These are phyloP conservation scores for Macrolepiota albuminosa DNA, from an alignment of 768 basidiomycete genomes.

Conservation along the genomic window DNA sequence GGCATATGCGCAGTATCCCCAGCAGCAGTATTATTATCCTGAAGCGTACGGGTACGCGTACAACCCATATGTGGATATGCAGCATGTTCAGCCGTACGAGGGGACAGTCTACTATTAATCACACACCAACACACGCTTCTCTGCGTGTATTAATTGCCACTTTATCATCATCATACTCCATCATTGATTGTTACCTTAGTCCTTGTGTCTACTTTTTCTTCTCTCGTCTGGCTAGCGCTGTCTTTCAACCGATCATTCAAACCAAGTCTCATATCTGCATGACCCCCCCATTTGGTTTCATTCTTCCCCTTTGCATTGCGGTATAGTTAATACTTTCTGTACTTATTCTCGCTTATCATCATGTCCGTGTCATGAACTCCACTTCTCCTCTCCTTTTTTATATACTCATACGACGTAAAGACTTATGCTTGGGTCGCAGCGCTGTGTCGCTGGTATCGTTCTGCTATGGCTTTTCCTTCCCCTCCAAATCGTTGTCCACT, in stretches of 20 bases:
- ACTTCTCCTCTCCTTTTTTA: not conserved
- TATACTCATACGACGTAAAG: slow-evolving; percentile 1
- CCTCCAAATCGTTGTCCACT: not conserved
- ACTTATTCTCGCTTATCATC: slow-evolving; percentile 8
- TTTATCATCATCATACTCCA: not conserved
- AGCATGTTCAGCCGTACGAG: slow-evolving; percentile 61
- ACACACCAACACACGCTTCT: not conserved
- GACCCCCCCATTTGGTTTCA: not conserved
- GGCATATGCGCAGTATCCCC: slow-evolving; percentile 55
- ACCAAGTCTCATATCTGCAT: slow-evolving; percentile 4
- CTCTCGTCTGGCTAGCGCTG: not conserved
- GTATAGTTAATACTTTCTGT: slow-evolving; percentile 9
- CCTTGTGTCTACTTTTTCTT: not conserved
- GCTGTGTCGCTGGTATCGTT: slow-evolving; percentile 7
- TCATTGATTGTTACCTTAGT: slow-evolving; percentile 14
- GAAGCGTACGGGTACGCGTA: slow-evolving; percentile 54
- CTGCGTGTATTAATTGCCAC: not conserved
- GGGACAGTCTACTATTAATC: slow-evolving; percentile 60
- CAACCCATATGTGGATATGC: slow-evolving; percentile 63
- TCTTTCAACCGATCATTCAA: slow-evolving; percentile 1
- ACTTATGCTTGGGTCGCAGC: not conserved
- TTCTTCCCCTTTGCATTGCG: slow-evolving; percentile 8
- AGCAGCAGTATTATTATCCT: slow-evolving; percentile 66
- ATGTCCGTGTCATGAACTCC: slow-evolving; percentile 1
- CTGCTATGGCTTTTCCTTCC: not conserved